Base-by-base conservation (phyloP, 1,284 basidiomycete species). In the Stereum hirsutum region DNA sequence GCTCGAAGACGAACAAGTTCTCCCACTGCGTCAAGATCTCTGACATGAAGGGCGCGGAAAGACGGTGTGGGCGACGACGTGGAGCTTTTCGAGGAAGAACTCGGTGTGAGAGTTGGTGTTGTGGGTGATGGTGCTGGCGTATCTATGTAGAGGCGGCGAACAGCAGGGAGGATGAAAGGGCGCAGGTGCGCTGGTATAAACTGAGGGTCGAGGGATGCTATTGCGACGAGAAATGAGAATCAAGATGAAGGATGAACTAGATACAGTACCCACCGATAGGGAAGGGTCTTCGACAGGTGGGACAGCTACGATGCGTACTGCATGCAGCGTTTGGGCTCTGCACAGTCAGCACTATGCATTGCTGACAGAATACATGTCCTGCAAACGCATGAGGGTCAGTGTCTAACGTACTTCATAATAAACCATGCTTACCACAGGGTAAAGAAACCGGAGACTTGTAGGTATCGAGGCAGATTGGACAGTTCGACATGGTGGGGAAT, bases 301-400 rank as follows among this genome's bases (percentile, higher is more conserved):
- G 74, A 51, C 78, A 79, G 46, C 59, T 62, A 47, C 37, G 37
- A n/a, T 39, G 23, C 17, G 59, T 63, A 4, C 66, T 65, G 43
- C 64, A 68, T 1, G 69, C 64, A 33, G 66, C 65, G 11, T 72
- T 60, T 23, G 68, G 34, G 15, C 23, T 62, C 39, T 70, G 65
- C 5, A 77, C 63, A 2, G 69, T 61, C 43, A 64, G 62, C 30
- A 65, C 54, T 44, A 79, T 63, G 53, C 78, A 81, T 34, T 66
- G 63, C 30, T 66, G 61, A 56, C 78, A 79, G 51, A 76, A 79
- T 23, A 79, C 63, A 53, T 81, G 77, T 5, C 78, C 78, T 81
- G 17, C 15, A 19, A 17, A 3, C 17, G 15, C 33, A 10, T 3
- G 11, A n/a, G 33, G 11, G 10, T 12, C 10, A 20, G 15, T 15